Conservation (phyloP, 805 yeast genomes). For the Lipomyces starkeyi region DNA sequence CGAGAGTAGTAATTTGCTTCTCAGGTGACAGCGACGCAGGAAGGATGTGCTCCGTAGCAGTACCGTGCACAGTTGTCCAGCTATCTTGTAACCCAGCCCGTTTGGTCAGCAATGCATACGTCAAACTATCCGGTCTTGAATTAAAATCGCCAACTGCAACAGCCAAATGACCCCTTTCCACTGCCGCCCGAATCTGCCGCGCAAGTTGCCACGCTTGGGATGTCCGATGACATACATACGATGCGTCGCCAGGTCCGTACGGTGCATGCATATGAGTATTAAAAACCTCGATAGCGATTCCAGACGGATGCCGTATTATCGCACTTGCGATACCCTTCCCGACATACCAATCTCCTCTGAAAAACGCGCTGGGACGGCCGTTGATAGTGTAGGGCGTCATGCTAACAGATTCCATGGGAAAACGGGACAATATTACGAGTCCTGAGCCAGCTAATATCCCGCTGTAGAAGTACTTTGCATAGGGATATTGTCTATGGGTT, state of each 20-base stretch:
- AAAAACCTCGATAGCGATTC: constrained; percentile 68
- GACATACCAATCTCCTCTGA: constrained; percentile 96
- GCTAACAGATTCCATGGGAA: constrained; percentile 81
- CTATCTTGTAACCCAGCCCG: constrained; percentile 60
- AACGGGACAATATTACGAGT: constrained; percentile 77
- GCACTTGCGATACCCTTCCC: constrained; percentile 89
- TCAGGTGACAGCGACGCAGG: constrained; percentile 37
- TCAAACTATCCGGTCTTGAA: constrained; percentile 84
- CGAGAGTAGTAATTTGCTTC: constrained; percentile 73
- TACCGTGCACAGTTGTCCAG: constrained; percentile 35
- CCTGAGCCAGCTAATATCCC: constrained; percentile 96
- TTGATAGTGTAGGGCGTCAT: constrained; percentile 87
- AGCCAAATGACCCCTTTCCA: constrained; percentile 79
- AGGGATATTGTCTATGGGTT: constrained; percentile 61
- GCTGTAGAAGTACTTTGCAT: constrained; percentile 65
- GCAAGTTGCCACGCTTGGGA: constrained; percentile 97
- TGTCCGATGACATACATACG: constrained; percentile 87
- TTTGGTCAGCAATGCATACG: constrained; percentile 71
- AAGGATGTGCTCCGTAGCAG: constrained; percentile 9
- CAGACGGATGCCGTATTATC: constrained; percentile 57
- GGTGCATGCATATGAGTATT: constrained; percentile 98
- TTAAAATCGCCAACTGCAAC: constrained; percentile 93
- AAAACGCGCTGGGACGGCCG: constrained; percentile 92
- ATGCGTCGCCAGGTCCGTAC: constrained; percentile 85
- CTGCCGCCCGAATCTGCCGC: constrained; percentile 63